Percentiles rank a stretch among this genome's conserved stretches.
Evolutionary conservation across 331 rosid species (phyloP).

Genomic region (Malus hybrid): DNA sequence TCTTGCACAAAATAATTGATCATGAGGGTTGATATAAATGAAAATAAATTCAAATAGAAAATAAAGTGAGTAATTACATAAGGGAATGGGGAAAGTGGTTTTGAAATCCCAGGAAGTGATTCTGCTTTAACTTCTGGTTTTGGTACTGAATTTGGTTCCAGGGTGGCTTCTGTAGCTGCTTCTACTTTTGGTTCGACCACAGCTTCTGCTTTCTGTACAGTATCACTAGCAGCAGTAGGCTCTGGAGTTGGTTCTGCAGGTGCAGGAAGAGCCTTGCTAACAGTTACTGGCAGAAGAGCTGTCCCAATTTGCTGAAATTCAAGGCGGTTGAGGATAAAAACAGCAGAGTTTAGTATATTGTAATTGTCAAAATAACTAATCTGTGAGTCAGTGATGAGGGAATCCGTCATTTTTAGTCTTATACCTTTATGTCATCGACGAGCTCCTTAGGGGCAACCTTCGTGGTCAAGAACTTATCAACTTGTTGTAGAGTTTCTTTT

Average conservation of each 20-base stretch:
- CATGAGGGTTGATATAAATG: background rate
- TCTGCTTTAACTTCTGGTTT: conserved; percentile 52
- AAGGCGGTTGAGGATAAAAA: background rate
- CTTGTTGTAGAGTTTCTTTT: conserved; percentile 54
- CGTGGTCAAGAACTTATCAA: conserved; percentile 74
- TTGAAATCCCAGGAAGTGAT: conserved; percentile 42
- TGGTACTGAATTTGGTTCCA: conserved; percentile 53
- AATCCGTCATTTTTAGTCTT: background rate
- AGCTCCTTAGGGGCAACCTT: conserved; percentile 90
- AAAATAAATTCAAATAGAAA: background rate
- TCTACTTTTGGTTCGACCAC: conserved; percentile 1
- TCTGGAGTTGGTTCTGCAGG: conserved; percentile 28
- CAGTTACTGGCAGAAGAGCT: conserved; percentile 68
- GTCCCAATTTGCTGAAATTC: conserved; percentile 65
- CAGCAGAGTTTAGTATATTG: no score
- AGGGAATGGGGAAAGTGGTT: conserved; percentile 84
- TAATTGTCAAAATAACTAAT: background rate
- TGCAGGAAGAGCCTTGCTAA: conserved; percentile 61
- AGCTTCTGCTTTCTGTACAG: no score
- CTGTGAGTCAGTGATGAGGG: background rate
- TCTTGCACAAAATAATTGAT: background rate
- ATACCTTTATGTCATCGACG: conserved; percentile 72
- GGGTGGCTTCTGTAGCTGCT: conserved; percentile 32
- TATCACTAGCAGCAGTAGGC: no score
- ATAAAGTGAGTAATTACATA: conserved; percentile 34